Base-by-base conservation (phyloP, 441 rosid species). In the Pelargonium australe region DNA sequence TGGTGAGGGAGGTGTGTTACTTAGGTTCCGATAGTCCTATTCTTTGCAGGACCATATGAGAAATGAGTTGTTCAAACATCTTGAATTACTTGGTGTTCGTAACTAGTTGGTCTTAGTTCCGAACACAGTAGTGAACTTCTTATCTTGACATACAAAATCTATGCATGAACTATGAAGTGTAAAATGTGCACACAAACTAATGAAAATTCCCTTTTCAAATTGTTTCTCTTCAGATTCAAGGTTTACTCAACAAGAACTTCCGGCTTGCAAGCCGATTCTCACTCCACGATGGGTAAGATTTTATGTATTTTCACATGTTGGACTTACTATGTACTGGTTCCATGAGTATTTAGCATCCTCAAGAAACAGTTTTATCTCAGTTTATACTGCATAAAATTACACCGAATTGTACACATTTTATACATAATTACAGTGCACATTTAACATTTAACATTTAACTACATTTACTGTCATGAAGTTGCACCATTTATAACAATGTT, bases 211-310 rank as follows among this genome's bases (percentile, higher is more conserved):
- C 12, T 25, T 67, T 23, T 67, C 20, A 23, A 28, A 19, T 23
- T 7, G 11, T 25, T 66, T 66, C 34, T 44, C 51, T 65, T 45
- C 85, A 89, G 95, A 89, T 85, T 89, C 95, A 16, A 89, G 74
- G 73, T 89, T 89, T 68, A 85, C 88, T 17, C 95, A 89, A 74
- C 95, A 88, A 64, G 95, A 88, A 82, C 95, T 88, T 82, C 84
- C 89, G 7, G 91, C 95, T 66, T 89, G 89, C 79, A 89, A 86
- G 73, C 95, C 91, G 53, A 85, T 89, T 75, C 81, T 89, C 63
- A 89, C 91, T 10, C 91, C 89, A 55, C 81, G 81, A 73, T 82
- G 85, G 88, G 91, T 87, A 75, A 49, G 58, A 19, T 49, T 70
- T 16, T 12, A 45, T 20, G 16, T 17, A 34, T 1, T 14, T 62